Evolutionary conservation across 495 filamentous ascomycete genomes (phyloP).

Genomic region (Neurospora cerealis): DNA sequence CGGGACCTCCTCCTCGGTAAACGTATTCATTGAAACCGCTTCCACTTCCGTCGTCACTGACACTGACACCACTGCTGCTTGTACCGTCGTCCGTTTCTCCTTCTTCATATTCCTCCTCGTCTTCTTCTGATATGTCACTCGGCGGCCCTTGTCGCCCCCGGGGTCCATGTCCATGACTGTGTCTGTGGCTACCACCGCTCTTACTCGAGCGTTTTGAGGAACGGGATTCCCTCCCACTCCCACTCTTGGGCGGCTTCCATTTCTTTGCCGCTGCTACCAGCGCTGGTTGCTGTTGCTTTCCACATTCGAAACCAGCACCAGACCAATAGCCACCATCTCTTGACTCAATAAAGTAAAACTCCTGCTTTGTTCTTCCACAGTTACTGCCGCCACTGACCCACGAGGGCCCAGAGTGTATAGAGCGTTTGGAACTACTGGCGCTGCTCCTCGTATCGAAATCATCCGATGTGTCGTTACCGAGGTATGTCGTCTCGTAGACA

Average conservation of each 20-base stretch:
- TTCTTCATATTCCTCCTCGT: conserved; percentile 8
- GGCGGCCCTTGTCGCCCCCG: neutral
- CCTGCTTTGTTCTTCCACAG: neutral
- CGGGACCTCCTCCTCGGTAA: neutral
- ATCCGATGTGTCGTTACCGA: neutral
- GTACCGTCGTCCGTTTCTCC: conserved; percentile 4
- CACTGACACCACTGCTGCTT: conserved; percentile 1
- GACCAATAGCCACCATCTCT: conserved; percentile 3
- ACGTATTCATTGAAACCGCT: neutral
- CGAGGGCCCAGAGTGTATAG: neutral
- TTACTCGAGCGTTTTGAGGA: neutral
- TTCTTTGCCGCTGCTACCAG: neutral
- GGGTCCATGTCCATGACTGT: neutral
- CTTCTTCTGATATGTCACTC: neutral
- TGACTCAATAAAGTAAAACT: conserved; percentile 12
- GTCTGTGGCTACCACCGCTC: neutral
- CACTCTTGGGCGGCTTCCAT: neutral
- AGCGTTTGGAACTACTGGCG: neutral
- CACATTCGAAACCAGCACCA: neutral
- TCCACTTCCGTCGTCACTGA: neutral
- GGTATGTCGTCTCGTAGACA: conserved; percentile 12
- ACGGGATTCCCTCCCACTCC: conserved; percentile 1
- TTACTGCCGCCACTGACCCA: conserved; percentile 2
- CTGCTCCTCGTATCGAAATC: conserved; percentile 14
- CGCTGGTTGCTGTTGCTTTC: neutral